Evolutionary conservation across 192 early-diverging fungal genomes (phyloP).

Genomic region (Gaertneriomyces sp.): DNA sequence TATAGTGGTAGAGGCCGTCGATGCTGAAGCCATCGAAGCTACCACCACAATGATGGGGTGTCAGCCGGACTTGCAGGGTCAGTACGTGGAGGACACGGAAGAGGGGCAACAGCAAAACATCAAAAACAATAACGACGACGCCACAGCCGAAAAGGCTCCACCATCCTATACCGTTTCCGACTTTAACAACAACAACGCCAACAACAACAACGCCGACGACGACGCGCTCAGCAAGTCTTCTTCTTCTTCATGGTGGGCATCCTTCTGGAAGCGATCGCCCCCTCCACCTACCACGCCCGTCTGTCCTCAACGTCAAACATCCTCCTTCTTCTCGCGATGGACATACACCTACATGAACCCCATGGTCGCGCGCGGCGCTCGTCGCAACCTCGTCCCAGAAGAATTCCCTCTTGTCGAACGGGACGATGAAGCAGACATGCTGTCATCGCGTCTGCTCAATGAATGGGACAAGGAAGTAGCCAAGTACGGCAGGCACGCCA

Average conservation of each 20-base stretch:
- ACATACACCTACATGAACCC: slow-evolving; percentile 38
- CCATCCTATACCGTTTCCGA: too few relatives aligned
- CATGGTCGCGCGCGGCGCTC: slow-evolving; percentile 34
- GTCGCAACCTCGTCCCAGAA: slow-evolving; percentile 18
- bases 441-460: slow-evolving; percentile 30
- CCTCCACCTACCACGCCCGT: neutral
- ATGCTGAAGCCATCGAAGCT: too few relatives aligned
- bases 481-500: slow-evolving; percentile 8
- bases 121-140: too few relatives aligned
- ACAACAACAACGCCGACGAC: neutral
- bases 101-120: too few relatives aligned
- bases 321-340: slow-evolving; percentile 22
- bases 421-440: slow-evolving; percentile 28
- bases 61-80: too few relatives aligned
- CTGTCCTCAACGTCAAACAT: neutral
- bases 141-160: too few relatives aligned
- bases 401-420: slow-evolving; percentile 39
- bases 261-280: neutral
- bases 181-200: too few relatives aligned
- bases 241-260: neutral
- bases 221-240: neutral
- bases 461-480: slow-evolving; percentile 31
- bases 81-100: too few relatives aligned
- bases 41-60: too few relatives aligned
- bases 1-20: too few relatives aligned